Evolutionary conservation across 106 monocot genomes (phyloP).

Genomic region (Apostasia ramifera): DNA sequence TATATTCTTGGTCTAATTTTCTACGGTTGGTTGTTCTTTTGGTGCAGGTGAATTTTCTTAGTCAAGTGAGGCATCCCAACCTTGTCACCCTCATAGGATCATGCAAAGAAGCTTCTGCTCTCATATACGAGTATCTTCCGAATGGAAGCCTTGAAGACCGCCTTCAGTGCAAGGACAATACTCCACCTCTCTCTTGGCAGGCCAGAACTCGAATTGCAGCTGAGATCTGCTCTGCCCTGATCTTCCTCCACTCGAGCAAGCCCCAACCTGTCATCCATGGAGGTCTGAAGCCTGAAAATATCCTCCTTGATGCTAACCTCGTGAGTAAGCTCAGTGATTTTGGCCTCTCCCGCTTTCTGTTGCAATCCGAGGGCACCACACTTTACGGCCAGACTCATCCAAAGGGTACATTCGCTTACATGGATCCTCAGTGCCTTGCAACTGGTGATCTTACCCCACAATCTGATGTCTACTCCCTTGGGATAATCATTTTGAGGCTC

Average conservation of each 20-base stretch:
- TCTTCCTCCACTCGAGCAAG: conserved; percentile 48
- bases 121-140: conserved; percentile 40
- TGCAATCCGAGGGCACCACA: conserved; percentile 12
- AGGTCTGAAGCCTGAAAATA: conserved; percentile 37
- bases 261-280: conserved; percentile 43
- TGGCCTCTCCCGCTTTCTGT: conserved; percentile 29
- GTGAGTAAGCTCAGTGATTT: conserved; percentile 46
- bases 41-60: conserved; percentile 36
- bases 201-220: conserved; percentile 30
- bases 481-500: conserved; percentile 34
- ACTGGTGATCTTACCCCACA: conserved; percentile 32
- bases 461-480: conserved; percentile 52
- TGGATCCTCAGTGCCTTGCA: conserved; percentile 32
- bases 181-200: conserved; percentile 36
- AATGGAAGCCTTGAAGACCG: conserved; percentile 46
- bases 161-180: conserved; percentile 20
- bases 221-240: conserved; percentile 40
- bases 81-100: conserved; percentile 48
- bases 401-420: conserved; percentile 30
- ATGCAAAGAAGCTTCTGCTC: conserved; percentile 26
- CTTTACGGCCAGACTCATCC: conserved; percentile 16
- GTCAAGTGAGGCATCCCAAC: conserved; percentile 44
- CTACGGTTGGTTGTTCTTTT: no score
- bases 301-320: conserved; percentile 44
- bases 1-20: no score